A percentile compares a stretch with the other conserved stretches of the same genome.
These are phyloP conservation scores for Umbilicus rupestris DNA, from an alignment of 164 flowering plant species.

Conservation along the genomic window DNA sequence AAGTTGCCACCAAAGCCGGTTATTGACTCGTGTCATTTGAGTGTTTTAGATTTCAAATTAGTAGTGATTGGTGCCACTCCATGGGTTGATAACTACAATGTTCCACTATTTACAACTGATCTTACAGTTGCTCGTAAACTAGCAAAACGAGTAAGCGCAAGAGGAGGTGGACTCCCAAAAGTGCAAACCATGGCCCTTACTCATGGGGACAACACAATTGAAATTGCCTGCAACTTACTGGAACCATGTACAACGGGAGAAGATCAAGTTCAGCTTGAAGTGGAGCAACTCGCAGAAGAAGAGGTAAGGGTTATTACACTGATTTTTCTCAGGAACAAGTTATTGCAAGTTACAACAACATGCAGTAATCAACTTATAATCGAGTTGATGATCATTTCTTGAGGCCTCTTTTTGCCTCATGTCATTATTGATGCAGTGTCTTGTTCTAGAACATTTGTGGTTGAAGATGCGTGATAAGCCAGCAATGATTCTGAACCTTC, in stretches of 20 bases:
- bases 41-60: conserved; percentile 33
- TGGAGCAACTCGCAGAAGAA: conserved; percentile 44
- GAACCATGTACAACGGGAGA: conserved; percentile 49
- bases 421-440: too few relatives aligned
- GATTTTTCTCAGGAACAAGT: conserved; percentile 44
- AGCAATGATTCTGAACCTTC: too few relatives aligned
- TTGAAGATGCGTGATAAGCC: too few relatives aligned
- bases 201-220: conserved; percentile 39
- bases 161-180: conserved; percentile 62
- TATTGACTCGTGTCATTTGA: conserved; percentile 24
- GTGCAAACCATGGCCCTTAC: conserved; percentile 73
- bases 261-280: conserved; percentile 42
- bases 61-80: conserved; percentile 48
- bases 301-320: conserved; percentile 63
- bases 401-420: too few relatives aligned
- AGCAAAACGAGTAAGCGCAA: conserved; percentile 46
- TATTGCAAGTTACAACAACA: conserved; percentile 35
- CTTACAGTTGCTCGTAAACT: conserved; percentile 36
- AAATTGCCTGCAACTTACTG: conserved; percentile 64
- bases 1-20: conserved; percentile 19
- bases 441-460: too few relatives aligned
- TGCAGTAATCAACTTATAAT: too few relatives aligned
- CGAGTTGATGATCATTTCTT: too few relatives aligned
- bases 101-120: conserved; percentile 43
- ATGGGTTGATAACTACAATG: conserved; percentile 71